Evolutionary conservation across 768 basidiomycete species (phyloP).

Genomic region (Psilocybe sp.): DNA sequence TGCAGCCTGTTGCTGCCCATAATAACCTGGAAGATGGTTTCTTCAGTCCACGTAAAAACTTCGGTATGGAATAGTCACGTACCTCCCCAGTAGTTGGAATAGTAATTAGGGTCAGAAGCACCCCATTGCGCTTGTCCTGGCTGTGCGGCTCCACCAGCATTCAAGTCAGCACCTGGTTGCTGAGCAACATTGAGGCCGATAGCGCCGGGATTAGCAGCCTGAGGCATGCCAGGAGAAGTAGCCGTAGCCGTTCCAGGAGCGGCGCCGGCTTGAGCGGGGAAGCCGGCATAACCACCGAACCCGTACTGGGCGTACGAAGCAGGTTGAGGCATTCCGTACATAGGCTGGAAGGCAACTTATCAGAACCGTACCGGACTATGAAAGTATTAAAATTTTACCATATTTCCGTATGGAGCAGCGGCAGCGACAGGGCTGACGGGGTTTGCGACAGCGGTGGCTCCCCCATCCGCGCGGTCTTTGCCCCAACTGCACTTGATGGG

Average conservation of each 20-base stretch:
- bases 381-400: conserved; percentile 49
- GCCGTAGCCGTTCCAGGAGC: conserved; percentile 45
- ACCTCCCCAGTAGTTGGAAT: conserved; percentile 87
- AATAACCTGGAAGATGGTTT: conserved; percentile 57
- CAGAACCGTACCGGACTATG: background rate
- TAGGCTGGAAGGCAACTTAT: conserved; percentile 47
- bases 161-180: conserved; percentile 54
- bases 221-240: conserved; percentile 59
- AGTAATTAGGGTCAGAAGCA: conserved; percentile 71
- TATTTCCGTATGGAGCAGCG: conserved; percentile 71
- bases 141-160: conserved; percentile 48
- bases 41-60: conserved; percentile 10
- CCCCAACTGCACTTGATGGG: conserved; percentile 99
- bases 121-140: conserved; percentile 78
- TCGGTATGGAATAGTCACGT: conserved; percentile 21
- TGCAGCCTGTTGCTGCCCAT: conserved; percentile 63
- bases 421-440: conserved; percentile 59
- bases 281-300: conserved; percentile 72
- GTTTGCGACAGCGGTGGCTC: conserved; percentile 41
- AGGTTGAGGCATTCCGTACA: conserved; percentile 89
- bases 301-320: conserved; percentile 74
- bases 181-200: conserved; percentile 55
- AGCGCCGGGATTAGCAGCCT: conserved; percentile 50
- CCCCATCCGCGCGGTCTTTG: conserved; percentile 85
- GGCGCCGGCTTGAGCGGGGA: conserved; percentile 57